Conservation (phyloP, 345 rosid genomes). For the Conringia planisiliqua region DNA sequence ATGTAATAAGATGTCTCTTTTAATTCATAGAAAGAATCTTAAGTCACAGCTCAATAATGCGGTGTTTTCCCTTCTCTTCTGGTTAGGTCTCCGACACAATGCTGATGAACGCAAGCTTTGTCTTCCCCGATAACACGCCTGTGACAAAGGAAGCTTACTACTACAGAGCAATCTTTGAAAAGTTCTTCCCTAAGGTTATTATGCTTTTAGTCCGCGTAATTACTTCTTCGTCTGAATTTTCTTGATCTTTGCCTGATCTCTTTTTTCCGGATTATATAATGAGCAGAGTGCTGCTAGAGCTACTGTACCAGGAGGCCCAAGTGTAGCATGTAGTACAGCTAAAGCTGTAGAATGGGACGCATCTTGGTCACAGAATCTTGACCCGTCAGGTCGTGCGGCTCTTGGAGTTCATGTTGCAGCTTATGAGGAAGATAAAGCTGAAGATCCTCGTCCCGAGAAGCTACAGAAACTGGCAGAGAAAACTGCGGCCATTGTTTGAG, state of each 20-base stretch:
- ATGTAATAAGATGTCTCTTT: constrained; percentile 37
- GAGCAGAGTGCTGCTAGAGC: constrained; percentile 69
- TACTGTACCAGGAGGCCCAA: constrained; percentile 87
- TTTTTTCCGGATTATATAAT: constrained; percentile 26
- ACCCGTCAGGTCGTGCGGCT: constrained; percentile 90
- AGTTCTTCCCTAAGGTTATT: constrained; percentile 71
- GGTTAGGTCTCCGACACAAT: constrained; percentile 68
- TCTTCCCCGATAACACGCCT: constrained; percentile 81
- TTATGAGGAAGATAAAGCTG: constrained; percentile 36
- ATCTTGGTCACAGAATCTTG: constrained; percentile 71
- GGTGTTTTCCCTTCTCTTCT: constrained; percentile 2
- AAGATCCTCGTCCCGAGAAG: constrained; percentile 34
- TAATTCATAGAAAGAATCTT: background rate
- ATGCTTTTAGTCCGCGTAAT: background rate
- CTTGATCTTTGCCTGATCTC: constrained; percentile 8
- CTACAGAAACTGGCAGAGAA: constrained; percentile 26
- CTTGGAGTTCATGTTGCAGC: constrained; percentile 71
- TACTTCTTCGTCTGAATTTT: background rate
- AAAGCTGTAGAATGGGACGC: constrained; percentile 91
- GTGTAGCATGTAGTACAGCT: constrained; percentile 84
- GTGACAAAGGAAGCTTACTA: constrained; percentile 79
- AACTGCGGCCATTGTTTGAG: constrained; percentile 35
- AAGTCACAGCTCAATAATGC: background rate
- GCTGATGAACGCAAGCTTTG: constrained; percentile 69
- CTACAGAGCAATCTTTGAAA: constrained; percentile 75